These are phyloP conservation scores for Phytophthora capsici DNA, from an alignment of 352 stramenopile genomes.

Conservation along the genomic window DNA sequence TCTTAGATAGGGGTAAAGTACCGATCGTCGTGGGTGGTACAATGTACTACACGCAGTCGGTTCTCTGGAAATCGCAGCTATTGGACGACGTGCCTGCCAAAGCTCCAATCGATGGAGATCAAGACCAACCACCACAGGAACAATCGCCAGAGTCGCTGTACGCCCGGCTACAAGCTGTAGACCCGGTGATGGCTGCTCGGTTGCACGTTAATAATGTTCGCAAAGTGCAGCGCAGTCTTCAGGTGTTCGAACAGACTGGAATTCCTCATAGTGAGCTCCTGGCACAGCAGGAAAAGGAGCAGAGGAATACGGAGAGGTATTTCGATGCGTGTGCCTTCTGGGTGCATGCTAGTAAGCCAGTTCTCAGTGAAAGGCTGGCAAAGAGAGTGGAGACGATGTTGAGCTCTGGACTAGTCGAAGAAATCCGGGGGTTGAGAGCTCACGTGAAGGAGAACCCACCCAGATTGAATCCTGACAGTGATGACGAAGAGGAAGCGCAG, in stretches of 20 bases:
- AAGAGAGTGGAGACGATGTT: slow-evolving; percentile 87
- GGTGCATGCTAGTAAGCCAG: slow-evolving; percentile 76
- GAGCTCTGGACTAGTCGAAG: slow-evolving; percentile 71
- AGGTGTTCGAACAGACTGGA: slow-evolving; percentile 87
- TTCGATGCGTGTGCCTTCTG: slow-evolving; percentile 88
- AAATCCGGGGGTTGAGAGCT: slow-evolving; percentile 67
- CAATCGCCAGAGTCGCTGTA: slow-evolving; percentile 70
- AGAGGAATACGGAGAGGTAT: slow-evolving; percentile 57
- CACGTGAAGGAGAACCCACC: slow-evolving; percentile 60
- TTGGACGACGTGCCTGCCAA: slow-evolving; percentile 71
- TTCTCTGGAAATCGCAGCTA: slow-evolving; percentile 89
- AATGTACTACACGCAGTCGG: slow-evolving; percentile 93
- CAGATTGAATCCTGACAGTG: slow-evolving; percentile 20
- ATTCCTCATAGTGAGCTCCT: slow-evolving; percentile 76
- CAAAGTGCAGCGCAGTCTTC: slow-evolving; percentile 85
- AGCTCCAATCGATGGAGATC: slow-evolving; percentile 1
- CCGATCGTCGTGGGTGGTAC: slow-evolving; percentile 93
- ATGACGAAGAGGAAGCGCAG: slow-evolving; percentile 39
- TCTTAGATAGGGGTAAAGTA: slow-evolving; percentile 85
- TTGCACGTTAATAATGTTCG: slow-evolving; percentile 89
- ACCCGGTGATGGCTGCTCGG: slow-evolving; percentile 81
- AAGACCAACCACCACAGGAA: slow-evolving; percentile 17
- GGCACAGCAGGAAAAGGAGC: slow-evolving; percentile 55
- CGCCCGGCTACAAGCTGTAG: slow-evolving; percentile 62
- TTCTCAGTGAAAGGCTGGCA: slow-evolving; percentile 68